phyloP scores from a whole-genome alignment of 768 basidiomycete genomes.

The Asterophora parasitica region DNA sequence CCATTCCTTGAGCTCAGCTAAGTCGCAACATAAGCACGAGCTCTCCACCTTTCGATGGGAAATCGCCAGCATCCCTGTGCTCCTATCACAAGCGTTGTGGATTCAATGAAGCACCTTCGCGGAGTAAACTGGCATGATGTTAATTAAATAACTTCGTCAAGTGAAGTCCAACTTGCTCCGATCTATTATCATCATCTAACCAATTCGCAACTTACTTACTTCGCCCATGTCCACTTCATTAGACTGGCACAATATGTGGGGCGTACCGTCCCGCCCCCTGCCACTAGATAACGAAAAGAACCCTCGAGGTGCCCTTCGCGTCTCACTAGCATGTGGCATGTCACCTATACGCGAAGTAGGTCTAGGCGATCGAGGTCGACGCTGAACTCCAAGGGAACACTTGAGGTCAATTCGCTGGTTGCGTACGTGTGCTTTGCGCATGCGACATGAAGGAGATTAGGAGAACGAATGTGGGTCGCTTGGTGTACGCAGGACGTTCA shows the following conservation, averaged over 20 bases:
- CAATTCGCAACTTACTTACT: too few relatives aligned
- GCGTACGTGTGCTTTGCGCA: slow-evolving; percentile 60
- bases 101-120: too few relatives aligned
- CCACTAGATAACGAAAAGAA: slow-evolving; percentile 27
- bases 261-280: background rate
- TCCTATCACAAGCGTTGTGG: too few relatives aligned
- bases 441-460: too few relatives aligned
- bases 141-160: too few relatives aligned
- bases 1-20: too few relatives aligned
- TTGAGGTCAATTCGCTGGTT: slow-evolving; percentile 67
- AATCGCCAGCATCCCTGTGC: too few relatives aligned
- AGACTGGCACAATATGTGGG: slow-evolving; percentile 57
- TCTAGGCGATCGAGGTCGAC: slow-evolving; percentile 85
- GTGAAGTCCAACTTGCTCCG: too few relatives aligned
- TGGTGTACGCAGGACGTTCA: slow-evolving; percentile 50
- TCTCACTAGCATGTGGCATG: slow-evolving; percentile 71
- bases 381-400: slow-evolving; percentile 74
- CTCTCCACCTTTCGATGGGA: too few relatives aligned
- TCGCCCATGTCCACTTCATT: slow-evolving; percentile 12
- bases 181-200: too few relatives aligned
- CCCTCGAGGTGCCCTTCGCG: slow-evolving; percentile 74
- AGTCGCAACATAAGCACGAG: too few relatives aligned
- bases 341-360: slow-evolving; percentile 73
- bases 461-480: slow-evolving; percentile 6
- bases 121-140: too few relatives aligned